phyloP scores from a whole-genome alignment of 441 rosid species.

The Sinapis alba region DNA sequence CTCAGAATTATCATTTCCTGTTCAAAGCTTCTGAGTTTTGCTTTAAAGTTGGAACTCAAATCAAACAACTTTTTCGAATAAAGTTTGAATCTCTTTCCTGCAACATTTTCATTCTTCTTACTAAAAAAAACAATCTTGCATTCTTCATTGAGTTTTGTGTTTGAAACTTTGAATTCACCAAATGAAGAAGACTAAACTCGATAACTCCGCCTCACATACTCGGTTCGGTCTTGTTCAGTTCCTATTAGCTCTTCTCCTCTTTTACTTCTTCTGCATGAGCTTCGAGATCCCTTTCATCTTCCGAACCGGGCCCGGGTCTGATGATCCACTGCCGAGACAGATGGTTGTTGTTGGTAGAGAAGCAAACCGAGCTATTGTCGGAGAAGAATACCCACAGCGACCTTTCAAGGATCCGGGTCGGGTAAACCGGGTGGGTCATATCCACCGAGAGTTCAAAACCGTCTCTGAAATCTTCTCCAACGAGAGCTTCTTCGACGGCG shows the following conservation, averaged over 20 bases:
- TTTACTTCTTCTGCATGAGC: constrained; percentile 59
- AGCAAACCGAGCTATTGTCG: constrained; percentile 25
- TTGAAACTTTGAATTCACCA: constrained; percentile 12
- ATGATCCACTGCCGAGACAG: constrained; percentile 42
- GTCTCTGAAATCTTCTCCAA: constrained; percentile 49
- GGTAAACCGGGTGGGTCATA: not conserved
- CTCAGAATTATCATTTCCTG: too few species aligned
- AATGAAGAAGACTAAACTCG: constrained; percentile 66
- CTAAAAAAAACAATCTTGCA: not conserved
- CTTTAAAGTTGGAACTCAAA: not conserved
- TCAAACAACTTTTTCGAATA: too few species aligned
- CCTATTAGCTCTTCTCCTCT: constrained; percentile 42
- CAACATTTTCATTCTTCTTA: not conserved
- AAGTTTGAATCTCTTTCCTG: too few species aligned
- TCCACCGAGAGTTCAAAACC: constrained; percentile 41
- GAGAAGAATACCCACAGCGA: constrained; percentile 39
- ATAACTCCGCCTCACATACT: constrained; percentile 39
- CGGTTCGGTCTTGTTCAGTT: constrained; percentile 53
- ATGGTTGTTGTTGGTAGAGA: constrained; percentile 35
- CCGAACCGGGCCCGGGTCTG: constrained; percentile 39
- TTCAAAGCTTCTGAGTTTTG: not conserved
- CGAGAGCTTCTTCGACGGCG: constrained; percentile 42
- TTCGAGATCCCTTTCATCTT: constrained; percentile 53
- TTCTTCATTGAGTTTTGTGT: constrained; percentile 1
- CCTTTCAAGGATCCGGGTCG: constrained; percentile 22